Evolutionary conservation across 192 early-diverging fungal genomes (phyloP).

Genomic region (Backusella tuberculispora): DNA sequence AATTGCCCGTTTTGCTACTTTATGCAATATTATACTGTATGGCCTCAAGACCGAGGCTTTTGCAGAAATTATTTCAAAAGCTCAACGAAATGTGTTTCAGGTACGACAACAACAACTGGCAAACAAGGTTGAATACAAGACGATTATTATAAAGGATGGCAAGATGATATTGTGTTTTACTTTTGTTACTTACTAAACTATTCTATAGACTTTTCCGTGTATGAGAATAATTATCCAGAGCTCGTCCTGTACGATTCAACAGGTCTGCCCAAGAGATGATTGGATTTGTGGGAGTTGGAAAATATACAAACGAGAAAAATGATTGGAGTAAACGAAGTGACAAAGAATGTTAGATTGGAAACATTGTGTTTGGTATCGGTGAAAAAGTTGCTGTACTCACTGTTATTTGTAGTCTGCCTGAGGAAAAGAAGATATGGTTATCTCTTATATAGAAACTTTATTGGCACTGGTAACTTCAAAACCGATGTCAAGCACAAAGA

Average conservation of each 20-base stretch:
- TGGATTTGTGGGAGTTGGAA: conserved; percentile 50
- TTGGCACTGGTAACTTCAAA: no score
- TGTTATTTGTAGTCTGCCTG: no score
- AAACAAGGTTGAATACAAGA: conserved; percentile 44
- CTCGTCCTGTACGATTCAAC: conserved; percentile 38
- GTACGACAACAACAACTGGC: neutral
- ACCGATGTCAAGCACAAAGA: no score
- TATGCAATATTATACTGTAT: conserved; percentile 52
- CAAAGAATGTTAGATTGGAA: conserved; percentile 48
- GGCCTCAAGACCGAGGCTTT: conserved; percentile 20
- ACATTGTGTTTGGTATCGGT: no score
- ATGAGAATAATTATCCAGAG: conserved; percentile 49
- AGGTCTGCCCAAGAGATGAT: conserved; percentile 35
- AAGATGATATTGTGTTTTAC: neutral
- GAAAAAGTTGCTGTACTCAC: no score
- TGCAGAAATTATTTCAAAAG: conserved; percentile 42
- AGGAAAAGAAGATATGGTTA: no score
- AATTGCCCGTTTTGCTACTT: conserved; percentile 49
- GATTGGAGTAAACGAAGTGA: conserved; percentile 50
- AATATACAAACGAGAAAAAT: conserved; percentile 50
- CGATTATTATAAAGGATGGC: conserved; percentile 46
- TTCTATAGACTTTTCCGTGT: conserved; percentile 40
- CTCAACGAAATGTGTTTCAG: conserved; percentile 25
- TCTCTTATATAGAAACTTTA: no score
- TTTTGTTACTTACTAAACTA: neutral